phyloP scores from a whole-genome alignment of 495 filamentous ascomycete genomes.

The Neurospora sublineolata region DNA sequence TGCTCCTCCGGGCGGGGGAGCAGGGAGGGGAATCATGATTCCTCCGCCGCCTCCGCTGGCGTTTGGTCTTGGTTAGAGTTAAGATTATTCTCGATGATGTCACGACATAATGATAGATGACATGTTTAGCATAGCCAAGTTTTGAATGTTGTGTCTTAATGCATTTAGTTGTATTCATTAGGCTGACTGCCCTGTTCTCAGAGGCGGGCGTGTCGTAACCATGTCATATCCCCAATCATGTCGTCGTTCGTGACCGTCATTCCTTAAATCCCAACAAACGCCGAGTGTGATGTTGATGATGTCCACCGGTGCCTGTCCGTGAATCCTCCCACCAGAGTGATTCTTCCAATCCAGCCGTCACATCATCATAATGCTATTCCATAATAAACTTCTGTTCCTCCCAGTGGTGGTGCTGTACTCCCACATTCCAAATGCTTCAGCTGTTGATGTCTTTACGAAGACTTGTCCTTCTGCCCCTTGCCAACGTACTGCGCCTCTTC shows the following conservation, averaged over 20 bases:
- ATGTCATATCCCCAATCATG: not conserved
- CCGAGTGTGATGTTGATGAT: not conserved
- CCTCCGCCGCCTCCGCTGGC: not conserved
- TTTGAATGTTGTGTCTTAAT: not conserved
- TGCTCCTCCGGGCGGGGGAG: not conserved
- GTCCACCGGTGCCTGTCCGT: not conserved
- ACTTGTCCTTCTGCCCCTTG: not conserved
- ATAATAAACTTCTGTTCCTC: not conserved
- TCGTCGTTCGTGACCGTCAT: not conserved
- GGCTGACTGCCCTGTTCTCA: not conserved
- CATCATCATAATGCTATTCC: not conserved
- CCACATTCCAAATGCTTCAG: not conserved
- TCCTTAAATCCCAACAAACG: not conserved
- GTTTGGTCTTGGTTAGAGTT: not conserved
- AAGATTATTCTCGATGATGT: not conserved
- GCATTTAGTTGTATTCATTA: not conserved
- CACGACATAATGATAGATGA: not conserved
- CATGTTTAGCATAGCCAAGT: not conserved
- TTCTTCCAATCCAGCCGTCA: not conserved
- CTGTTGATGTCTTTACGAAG: not conserved
- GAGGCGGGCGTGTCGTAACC: not conserved
- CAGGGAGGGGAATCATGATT: not conserved
- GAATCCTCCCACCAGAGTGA: not conserved
- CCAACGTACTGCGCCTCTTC: conserved; percentile 22
- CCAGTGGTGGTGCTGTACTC: not conserved